Evolutionary conservation across 768 basidiomycete species (phyloP), one percentile per base, ranked within the genome.

Genomic region (Imleria badia): DNA sequence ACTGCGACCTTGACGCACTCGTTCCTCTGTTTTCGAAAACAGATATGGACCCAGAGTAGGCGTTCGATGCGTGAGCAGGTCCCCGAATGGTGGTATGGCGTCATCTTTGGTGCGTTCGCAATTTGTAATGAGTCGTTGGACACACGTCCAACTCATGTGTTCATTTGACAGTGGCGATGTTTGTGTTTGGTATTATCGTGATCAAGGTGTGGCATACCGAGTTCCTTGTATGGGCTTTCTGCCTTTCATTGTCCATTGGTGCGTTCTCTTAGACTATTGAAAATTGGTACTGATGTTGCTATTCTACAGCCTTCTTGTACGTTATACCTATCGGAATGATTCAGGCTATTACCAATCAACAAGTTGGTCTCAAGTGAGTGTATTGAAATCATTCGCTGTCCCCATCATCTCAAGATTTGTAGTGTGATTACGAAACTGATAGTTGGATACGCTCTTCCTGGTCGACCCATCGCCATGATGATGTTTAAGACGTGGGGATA

Each of bases 401-500:
- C 2, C 13, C 12, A 17, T 41, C 30, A 8, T 52, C 58, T 60
- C 33, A 66, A 7, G 11, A 10, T 41, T 20, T 5, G 45, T 39
- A 66, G 66, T 64, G 87, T 91, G 33, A 81, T 91, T 52, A 82
- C 87, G 0, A 88, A 91, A 64, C 75, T 91, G 36, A 78, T 91
- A 42, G 78, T 85, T 47, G 88, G 89, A 15, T 73, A 72, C 41
- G 65, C 72, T 11, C 67, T 79, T 20, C 79, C 79, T 63, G 89
- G 89, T 15, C 79, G 78, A 47, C 87, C 89, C 3, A 78, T 89
- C 53, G 87, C 88, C 0, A 83, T 87, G 81, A 86, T 89, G 87
- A 83, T 89, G 80, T 88, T 85, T 75, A 86, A 86, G 73, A 85
- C 80, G 5, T 87, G 80, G 72, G 85, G 83, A n/a, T 87, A 87